phyloP scores from a whole-genome alignment of 176 grass and related monocot genomes.

The Tillandsia fasciculata region DNA sequence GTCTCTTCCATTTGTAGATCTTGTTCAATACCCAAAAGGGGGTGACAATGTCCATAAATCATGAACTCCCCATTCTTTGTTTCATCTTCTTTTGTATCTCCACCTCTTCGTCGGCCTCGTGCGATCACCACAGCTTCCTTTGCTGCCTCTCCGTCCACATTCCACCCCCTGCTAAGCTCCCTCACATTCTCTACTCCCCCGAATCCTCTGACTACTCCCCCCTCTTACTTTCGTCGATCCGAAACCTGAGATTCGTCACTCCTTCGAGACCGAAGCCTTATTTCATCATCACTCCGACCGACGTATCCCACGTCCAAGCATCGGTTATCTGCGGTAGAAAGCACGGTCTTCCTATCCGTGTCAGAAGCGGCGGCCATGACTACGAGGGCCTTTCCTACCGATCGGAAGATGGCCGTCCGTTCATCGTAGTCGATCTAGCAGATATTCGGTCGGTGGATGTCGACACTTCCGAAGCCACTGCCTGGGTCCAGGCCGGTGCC shows the following conservation, averaged over 20 bases:
- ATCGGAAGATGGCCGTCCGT: constrained; percentile 16
- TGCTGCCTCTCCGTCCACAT: constrained; percentile 32
- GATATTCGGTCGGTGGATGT: constrained; percentile 27
- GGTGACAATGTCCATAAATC: background rate
- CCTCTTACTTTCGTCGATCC: constrained; percentile 39
- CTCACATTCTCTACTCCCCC: constrained; percentile 26
- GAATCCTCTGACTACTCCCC: constrained; percentile 19
- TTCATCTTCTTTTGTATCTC: constrained; percentile 2
- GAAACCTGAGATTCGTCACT: constrained; percentile 51
- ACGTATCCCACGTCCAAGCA: constrained; percentile 20
- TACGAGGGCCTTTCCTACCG: constrained; percentile 65
- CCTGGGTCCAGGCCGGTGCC: constrained; percentile 29
- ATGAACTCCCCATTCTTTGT: background rate
- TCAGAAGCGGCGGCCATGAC: constrained; percentile 58
- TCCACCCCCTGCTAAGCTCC: constrained; percentile 23
- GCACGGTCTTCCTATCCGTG: constrained; percentile 25
- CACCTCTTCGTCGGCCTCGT: constrained; percentile 1
- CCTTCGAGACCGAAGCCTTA: constrained; percentile 15
- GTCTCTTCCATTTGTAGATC: no score
- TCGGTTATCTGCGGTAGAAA: constrained; percentile 36
- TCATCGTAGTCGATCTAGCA: constrained; percentile 46
- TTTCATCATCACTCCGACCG: constrained; percentile 36
- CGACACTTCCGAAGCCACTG: constrained; percentile 16
- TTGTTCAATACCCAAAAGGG: background rate
- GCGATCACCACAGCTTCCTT: constrained; percentile 31